A percentile compares a stretch with the other conserved stretches of the same genome.
These are phyloP conservation scores for Pleodorina starrii DNA, from an alignment of 139 green algal species.

Conservation along the genomic window DNA sequence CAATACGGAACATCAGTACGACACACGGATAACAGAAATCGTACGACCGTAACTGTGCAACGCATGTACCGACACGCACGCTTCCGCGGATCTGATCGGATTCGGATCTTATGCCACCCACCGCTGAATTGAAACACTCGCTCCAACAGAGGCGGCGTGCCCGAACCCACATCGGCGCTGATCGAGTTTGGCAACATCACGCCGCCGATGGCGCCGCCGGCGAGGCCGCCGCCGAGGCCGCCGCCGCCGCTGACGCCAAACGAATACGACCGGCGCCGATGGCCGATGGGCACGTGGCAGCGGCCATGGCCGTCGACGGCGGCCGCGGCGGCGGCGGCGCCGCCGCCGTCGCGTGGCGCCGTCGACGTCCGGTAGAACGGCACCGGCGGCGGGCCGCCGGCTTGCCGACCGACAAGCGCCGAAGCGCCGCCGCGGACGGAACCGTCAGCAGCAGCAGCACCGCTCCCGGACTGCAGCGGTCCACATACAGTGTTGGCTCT, in stretches of 20 bases:
- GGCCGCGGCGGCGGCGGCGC: background rate
- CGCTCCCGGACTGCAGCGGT: too few species aligned
- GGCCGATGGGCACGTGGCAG: background rate
- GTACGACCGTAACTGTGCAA: too few species aligned
- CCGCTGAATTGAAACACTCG: constrained; percentile 7
- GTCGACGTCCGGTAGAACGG: background rate
- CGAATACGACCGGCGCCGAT: background rate
- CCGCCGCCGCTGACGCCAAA: background rate
- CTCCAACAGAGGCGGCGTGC: background rate
- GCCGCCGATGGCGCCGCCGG: background rate
- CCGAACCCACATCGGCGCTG: background rate
- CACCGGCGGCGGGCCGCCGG: too few species aligned
- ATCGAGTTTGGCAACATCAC: background rate
- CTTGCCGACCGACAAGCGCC: background rate
- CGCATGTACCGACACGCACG: background rate
- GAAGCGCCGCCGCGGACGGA: too few species aligned
- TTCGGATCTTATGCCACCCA: background rate
- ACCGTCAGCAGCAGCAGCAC: too few species aligned
- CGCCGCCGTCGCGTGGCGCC: background rate
- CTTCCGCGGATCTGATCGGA: background rate
- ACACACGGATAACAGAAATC: background rate
- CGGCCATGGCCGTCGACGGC: background rate
- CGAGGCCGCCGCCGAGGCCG: background rate
- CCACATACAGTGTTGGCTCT: too few species aligned
- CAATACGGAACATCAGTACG: background rate